Percentiles rank a stretch among this genome's conserved stretches.
Conservation (phyloP, 805 yeast species). For the Sugiyamaella floridensis region DNA sequence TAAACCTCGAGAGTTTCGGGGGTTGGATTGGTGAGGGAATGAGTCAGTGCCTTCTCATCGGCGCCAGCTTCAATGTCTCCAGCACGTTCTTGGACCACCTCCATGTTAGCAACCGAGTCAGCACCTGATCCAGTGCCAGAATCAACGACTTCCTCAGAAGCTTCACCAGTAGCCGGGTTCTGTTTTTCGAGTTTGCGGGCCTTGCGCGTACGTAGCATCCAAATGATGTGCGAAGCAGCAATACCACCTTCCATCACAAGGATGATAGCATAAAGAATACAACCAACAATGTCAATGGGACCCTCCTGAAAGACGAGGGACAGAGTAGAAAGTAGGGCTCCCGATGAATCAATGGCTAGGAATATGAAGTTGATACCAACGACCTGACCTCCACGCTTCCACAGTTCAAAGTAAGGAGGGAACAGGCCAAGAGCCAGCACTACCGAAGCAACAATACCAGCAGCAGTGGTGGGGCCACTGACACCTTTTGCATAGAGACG, state of each 20-base stretch:
- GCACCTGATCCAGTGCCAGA: background rate
- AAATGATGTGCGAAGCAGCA: constrained; percentile 57
- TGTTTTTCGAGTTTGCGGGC: constrained; percentile 6
- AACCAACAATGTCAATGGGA: constrained; percentile 69
- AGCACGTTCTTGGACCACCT: background rate
- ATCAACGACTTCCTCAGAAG: background rate
- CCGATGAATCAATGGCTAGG: constrained; percentile 64
- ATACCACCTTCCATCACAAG: constrained; percentile 74
- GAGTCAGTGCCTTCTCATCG: background rate
- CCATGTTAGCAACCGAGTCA: background rate
- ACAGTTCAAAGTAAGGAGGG: constrained; percentile 84
- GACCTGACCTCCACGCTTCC: constrained; percentile 74
- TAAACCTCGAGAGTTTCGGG: background rate
- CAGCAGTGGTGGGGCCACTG: constrained; percentile 70
- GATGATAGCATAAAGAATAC: constrained; percentile 66
- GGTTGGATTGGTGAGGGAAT: background rate
- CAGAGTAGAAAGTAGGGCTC: constrained; percentile 73
- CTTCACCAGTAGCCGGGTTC: background rate
- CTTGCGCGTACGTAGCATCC: constrained; percentile 43
- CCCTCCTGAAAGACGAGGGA: constrained; percentile 50
- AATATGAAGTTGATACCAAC: constrained; percentile 85
- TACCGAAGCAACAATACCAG: constrained; percentile 76
- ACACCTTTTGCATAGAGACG: constrained; percentile 43
- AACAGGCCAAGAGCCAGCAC: constrained; percentile 68
- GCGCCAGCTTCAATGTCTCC: background rate